These are phyloP conservation scores for Pseudogymnoascus sp. DNA, from an alignment of 2,329 filamentous ascomycete species.

Conservation along the genomic window DNA sequence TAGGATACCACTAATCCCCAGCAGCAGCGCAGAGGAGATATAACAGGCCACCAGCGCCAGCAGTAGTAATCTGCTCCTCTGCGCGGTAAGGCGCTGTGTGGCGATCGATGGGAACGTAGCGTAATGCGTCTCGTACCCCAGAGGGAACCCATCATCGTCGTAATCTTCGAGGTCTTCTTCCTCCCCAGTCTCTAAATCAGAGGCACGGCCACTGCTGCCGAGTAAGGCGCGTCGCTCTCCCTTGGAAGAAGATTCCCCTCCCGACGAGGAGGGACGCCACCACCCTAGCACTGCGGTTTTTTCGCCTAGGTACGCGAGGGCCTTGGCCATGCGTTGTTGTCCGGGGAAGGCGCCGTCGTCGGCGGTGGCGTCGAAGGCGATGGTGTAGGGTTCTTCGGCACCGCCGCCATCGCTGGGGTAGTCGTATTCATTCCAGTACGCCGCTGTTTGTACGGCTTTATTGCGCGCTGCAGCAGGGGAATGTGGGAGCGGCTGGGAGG, in stretches of 20 bases:
- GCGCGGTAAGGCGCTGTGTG: slow-evolving; percentile 42
- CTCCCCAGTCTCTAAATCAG: slow-evolving; percentile 23
- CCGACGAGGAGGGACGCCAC: background rate
- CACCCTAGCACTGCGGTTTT: background rate
- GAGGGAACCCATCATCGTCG: slow-evolving; percentile 38
- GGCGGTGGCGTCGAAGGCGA: slow-evolving; percentile 54
- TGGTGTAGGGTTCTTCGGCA: slow-evolving; percentile 54
- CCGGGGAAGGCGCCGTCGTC: slow-evolving; percentile 51
- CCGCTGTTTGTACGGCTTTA: slow-evolving; percentile 13
- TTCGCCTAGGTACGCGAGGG: background rate
- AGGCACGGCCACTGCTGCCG: background rate
- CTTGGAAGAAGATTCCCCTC: background rate
- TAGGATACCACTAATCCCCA: slow-evolving; percentile 56
- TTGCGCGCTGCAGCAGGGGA: slow-evolving; percentile 11
- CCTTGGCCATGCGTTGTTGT: background rate
- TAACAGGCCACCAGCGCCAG: slow-evolving; percentile 47
- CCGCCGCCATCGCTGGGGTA: slow-evolving; percentile 59
- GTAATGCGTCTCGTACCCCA: slow-evolving; percentile 46
- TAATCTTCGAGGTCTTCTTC: slow-evolving; percentile 43
- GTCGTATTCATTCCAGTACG: slow-evolving; percentile 84
- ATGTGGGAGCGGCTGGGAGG: slow-evolving; percentile 17
- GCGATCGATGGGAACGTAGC: slow-evolving; percentile 42
- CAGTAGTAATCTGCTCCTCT: slow-evolving; percentile 48
- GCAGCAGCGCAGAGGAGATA: slow-evolving; percentile 50
- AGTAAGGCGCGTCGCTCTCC: background rate